Percentiles rank a stretch among this genome's conserved stretches.
Evolutionary conservation across 2,329 filamentous ascomycete species (phyloP).

Genomic region (Nannizzia gypsea): DNA sequence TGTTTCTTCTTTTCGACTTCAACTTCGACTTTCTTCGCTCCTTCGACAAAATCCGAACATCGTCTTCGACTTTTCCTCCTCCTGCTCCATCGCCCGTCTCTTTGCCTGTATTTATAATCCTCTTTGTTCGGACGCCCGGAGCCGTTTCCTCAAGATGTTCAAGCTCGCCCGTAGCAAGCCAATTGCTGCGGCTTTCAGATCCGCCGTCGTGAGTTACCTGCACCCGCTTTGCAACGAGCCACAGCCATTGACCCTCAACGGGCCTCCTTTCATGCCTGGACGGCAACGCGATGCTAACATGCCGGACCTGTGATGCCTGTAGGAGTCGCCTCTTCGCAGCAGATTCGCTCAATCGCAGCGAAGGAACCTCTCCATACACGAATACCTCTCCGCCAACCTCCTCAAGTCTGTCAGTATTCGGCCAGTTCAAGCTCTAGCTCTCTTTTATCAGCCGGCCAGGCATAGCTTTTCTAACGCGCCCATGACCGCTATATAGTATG

Average conservation of each 20-base stretch:
- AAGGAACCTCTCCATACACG: conserved; percentile 89
- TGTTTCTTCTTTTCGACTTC: background rate
- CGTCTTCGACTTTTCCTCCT: background rate
- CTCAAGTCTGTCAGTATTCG: conserved; percentile 51
- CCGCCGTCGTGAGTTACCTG: conserved; percentile 54
- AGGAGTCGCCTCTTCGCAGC: conserved; percentile 46
- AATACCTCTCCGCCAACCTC: conserved; percentile 91
- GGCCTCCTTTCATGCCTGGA: background rate
- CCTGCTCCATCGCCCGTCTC: background rate
- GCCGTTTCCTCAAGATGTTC: conserved; percentile 56
- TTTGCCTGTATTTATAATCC: background rate
- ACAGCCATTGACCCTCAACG: conserved; percentile 4
- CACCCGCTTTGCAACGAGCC: background rate
- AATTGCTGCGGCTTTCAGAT: conserved; percentile 66
- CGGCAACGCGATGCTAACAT: conserved; percentile 24
- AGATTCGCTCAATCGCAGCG: conserved; percentile 59
- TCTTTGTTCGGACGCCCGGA: background rate
- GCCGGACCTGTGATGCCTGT: conserved; percentile 16
- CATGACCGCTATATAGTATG: conserved; percentile 53
- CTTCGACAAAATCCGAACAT: background rate
- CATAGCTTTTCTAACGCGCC: background rate
- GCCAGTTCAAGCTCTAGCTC: conserved; percentile 2
- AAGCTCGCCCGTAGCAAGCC: conserved; percentile 73
- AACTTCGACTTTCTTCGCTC: background rate
- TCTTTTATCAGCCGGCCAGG: background rate